Base-by-base conservation (phyloP, 2,329 filamentous ascomycete species). In the Botrytis byssoidea region DNA sequence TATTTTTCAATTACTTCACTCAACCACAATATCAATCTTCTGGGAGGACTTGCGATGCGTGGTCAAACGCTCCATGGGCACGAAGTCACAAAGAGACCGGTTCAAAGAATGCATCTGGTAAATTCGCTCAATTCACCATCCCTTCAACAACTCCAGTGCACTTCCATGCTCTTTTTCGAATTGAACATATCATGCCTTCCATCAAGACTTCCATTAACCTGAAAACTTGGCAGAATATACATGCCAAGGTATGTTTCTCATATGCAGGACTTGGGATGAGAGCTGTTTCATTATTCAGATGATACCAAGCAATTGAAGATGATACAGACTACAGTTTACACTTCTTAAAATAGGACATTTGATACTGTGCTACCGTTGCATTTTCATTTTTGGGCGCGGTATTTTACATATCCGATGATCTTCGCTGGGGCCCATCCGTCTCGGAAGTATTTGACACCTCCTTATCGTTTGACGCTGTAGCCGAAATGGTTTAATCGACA, bases 401-500 rank as follows among this genome's bases (percentile, higher is more conserved):
- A 42, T 42, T 10, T 5, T 20, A 25, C 48, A 40, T 16, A 51
- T 37, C 35, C 59, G 51, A 48, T 25, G 12, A 51, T 57, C 35
- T 22, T 40, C 61, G 22, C 57, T 57, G 29, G 22, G 48, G 40
- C 32, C 14, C 32, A 61, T 32, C n/a, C 8, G 51, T 60, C 29
- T 44, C 40, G 22, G 25, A 60, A 69, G 25, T 35, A 57, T 42
- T 42, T 68, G 35, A 32, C 35, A 46, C 37, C n/a, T 29, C 37
- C 44, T 51, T 46, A 7, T 37, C 14, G 70, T 72, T 72, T 72
- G 70, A 72, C 35, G 46, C 29, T 78, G 76, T 73, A 77, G 76
- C 76, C 75, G 75, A 77, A 63, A 46, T 44, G 70, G 78, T 78
- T 78, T 79, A 76, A 78, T 74, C 55, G 51, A 29, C 75, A 35